Evolutionary conservation across 2,329 filamentous ascomycete species (phyloP), one percentile per base, ranked within the genome.

Genomic region (Bipolaris bicolor): DNA sequence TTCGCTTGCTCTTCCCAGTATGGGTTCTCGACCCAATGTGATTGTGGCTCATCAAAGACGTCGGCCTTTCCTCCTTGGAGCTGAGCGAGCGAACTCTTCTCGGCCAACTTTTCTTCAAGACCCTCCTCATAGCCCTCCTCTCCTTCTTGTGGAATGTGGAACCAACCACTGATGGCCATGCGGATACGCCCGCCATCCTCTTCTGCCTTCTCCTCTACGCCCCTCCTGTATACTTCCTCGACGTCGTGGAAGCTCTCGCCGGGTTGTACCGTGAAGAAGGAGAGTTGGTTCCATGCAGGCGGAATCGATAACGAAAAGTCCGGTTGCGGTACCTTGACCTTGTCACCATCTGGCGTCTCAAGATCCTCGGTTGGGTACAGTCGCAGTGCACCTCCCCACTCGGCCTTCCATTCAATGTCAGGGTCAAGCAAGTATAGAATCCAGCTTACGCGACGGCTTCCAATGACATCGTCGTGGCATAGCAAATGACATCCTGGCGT

Each of bases 181-280:
- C 95, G 88, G 47, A 97, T 87, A 46, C 91, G 86, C 1, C 89
- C 89, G 16, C 89, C 89, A 57, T 93, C 85, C 72, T 84, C 76
- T 83, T 86, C 73, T 83, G 84, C 52, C 87, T 84, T 77, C 86
- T 85, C 68, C 80, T 84, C 73, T 80, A 81, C 58, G 74, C 82
- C 62, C 79, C 81, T 69, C 74, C 90, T 87, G 78, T 97, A 98
- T 4, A 99, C 95, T 79, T 99, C 95, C 79, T 98, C 94, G 53
- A 99, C 95, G 75, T 99, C 95, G 78, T 99, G 95, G 78, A 98
- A 99, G 76, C 94, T 98, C 83, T 97, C 89, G n/a, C 95, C 95
- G 0, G 95, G 95, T 79, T 97, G 92, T 6, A 99, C 96, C 16
- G 93, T 92, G 77, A 99, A 99, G 84, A 99, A 99, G 68, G 91